Conservation (phyloP, 1,284 basidiomycete species). For the Gymnopus androsaceus region DNA sequence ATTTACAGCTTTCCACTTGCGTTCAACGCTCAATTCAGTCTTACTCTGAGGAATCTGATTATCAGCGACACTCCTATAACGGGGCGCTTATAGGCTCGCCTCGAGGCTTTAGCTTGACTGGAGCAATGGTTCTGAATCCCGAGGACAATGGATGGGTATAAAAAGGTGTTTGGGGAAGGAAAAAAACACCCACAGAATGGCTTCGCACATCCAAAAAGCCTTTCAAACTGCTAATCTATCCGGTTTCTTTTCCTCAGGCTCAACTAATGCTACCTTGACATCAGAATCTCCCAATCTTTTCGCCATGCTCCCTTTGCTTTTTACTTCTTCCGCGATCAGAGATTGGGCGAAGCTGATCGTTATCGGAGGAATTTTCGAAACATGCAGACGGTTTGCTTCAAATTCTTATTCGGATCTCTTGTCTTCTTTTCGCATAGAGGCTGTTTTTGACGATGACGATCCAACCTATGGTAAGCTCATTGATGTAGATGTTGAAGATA, state of each 20-base stretch:
- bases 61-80: too few species aligned
- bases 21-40: too few species aligned
- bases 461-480: slow-evolving; percentile 55
- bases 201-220: background rate
- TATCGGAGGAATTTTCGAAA: slow-evolving; percentile 63
- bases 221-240: background rate
- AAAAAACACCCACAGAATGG: too few species aligned
- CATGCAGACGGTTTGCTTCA: slow-evolving; percentile 46
- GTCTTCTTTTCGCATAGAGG: slow-evolving; percentile 63
- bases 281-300: slow-evolving; percentile 22
- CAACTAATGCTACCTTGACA: background rate
- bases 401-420: slow-evolving; percentile 45
- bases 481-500: too few species aligned
- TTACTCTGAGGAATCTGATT: too few species aligned
- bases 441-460: slow-evolving; percentile 61
- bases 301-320: slow-evolving; percentile 40
- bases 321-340: slow-evolving; percentile 54
- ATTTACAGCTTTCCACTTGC: too few species aligned
- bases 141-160: too few species aligned
- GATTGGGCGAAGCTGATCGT: slow-evolving; percentile 68
- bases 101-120: too few species aligned
- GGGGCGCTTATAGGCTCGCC: too few species aligned
- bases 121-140: too few species aligned
- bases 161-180: too few species aligned
- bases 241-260: too few species aligned